Evolutionary conservation across 495 filamentous ascomycete genomes (phyloP), one percentile per base, ranked within the genome.

Genomic region (Filosporella fistucella): DNA sequence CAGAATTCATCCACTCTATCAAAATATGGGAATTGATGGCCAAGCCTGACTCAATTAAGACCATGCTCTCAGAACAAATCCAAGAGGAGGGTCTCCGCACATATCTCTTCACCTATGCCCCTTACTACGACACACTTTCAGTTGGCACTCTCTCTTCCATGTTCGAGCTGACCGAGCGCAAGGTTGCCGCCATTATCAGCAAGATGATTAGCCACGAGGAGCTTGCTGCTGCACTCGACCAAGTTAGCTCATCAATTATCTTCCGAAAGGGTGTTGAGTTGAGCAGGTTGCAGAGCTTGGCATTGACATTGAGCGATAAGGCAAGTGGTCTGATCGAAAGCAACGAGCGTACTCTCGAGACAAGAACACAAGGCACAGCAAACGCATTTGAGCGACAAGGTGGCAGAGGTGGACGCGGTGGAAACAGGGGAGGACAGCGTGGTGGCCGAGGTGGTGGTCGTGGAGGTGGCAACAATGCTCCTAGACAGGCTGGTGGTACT

Each of bases 191-290:
- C n/a, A 80, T 99, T 49, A 83, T 99, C 62, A 91, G 87, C 77
- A 95, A 94, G 71, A 99, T 99, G 93, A 97, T 97, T 67, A 95
- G 89, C 49, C 93, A 99, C 71, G 93, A 99, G 64, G 93, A 99
- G 60, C 81, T 99, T 32, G 88, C 86, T 22, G 93, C 93, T 43
- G 94, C 93, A 25, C 78, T 99, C 30, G 93, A 99, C 75, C 93
- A 97, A 68, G 94, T 99, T 69, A 96, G 91, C 66, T 82, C 86
- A 49, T 91, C 89, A 29, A 91, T 99, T 66, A 89, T 97, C 69
- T 99, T 99, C 87, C 83, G 94, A 67, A 97, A 97, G 83, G 93
- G 93, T 39, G 93, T 99, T 45, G 94, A 99, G 74, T 77, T 99
- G 39, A 95, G 89, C 51, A 80, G 93, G 54, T 81, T 99, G 42